These are phyloP conservation scores for Immersiella caudata DNA, from an alignment of 495 filamentous ascomycete species.

Conservation along the genomic window DNA sequence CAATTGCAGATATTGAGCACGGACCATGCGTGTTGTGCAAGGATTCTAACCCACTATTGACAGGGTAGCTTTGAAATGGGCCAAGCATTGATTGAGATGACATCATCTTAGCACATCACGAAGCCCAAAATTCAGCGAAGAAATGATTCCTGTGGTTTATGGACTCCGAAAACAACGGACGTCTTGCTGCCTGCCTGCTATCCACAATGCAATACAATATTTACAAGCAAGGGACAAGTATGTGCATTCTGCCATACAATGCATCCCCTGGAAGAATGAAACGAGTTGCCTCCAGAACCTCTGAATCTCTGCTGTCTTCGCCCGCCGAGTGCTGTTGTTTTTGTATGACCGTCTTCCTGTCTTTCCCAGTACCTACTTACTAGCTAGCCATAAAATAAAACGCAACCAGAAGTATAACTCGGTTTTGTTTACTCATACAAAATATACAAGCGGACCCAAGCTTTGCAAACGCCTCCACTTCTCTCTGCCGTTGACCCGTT, in stretches of 20 bases:
- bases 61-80: neutral
- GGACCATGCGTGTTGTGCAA: neutral
- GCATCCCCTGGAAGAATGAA: neutral
- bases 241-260: neutral
- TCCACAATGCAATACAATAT: neutral
- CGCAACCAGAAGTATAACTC: neutral
- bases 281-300: slow-evolving; percentile 13
- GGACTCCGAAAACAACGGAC: neutral
- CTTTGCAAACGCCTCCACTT: slow-evolving; percentile 6
- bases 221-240: neutral
- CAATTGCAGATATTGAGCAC: neutral
- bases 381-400: slow-evolving; percentile 11
- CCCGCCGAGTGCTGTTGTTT: neutral
- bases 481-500: neutral
- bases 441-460: slow-evolving; percentile 8
- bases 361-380: neutral
- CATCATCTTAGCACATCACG: neutral
- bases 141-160: too few species aligned
- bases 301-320: neutral
- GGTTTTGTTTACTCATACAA: slow-evolving; percentile 9
- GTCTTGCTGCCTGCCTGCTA: neutral
- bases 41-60: neutral
- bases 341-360: too few species aligned
- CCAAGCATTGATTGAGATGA: neutral
- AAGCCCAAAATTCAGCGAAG: too few species aligned